These are phyloP conservation scores for Ochetophila trinervis DNA, from an alignment of 306 rosid species.

Conservation along the genomic window DNA sequence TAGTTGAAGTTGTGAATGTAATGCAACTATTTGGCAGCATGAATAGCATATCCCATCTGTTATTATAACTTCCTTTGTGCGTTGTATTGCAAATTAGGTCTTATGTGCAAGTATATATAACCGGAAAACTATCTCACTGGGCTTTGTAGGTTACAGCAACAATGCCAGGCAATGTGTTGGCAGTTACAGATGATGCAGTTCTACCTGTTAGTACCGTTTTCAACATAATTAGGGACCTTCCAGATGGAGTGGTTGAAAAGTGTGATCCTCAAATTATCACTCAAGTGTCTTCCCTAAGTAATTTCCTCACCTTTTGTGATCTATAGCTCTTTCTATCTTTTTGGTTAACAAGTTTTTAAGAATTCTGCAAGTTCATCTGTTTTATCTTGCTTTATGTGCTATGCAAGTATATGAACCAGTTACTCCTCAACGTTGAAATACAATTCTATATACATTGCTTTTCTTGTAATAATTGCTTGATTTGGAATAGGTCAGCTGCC, in stretches of 20 bases:
- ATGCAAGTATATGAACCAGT: background rate
- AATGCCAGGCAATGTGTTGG: constrained; percentile 41
- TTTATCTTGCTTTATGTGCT: background rate
- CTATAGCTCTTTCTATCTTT: background rate
- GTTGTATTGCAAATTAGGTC: too few species aligned
- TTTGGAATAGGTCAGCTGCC: constrained; percentile 59
- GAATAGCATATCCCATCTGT: too few species aligned
- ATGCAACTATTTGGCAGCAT: too few species aligned
- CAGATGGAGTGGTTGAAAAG: constrained; percentile 29
- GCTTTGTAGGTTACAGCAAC: constrained; percentile 41
- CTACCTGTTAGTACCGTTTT: constrained; percentile 44
- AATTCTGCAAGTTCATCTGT: background rate
- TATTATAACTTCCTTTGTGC: too few species aligned
- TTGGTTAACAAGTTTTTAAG: background rate
- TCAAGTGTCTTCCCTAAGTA: constrained; percentile 55
- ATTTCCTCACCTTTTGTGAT: background rate
- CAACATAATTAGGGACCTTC: constrained; percentile 42
- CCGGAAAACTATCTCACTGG: background rate
- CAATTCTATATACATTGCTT: background rate
- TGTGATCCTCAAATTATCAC: constrained; percentile 55
- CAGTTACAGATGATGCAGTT: constrained; percentile 59
- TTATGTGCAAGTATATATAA: too few species aligned
- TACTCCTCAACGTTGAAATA: background rate
- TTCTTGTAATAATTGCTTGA: constrained; percentile 5
- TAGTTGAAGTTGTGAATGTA: too few species aligned